Conservation (phyloP, 352 stramenopile species). For the Blastocystis hominis region DNA sequence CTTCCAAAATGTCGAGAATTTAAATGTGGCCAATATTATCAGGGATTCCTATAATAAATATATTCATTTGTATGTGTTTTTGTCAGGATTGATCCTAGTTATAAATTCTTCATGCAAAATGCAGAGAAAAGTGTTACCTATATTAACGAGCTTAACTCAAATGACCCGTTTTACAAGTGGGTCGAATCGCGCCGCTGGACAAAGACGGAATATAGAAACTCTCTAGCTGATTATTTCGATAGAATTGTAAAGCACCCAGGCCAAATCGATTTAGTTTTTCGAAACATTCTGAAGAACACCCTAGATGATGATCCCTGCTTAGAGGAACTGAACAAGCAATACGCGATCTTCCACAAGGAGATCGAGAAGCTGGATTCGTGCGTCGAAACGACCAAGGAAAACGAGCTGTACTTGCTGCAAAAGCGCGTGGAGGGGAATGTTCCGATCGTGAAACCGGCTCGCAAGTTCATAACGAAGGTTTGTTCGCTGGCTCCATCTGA, state of each 20-base stretch:
- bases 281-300: conserved; percentile 20
- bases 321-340: not conserved
- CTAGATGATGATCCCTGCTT: not conserved
- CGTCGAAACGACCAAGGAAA: not conserved
- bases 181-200: not conserved
- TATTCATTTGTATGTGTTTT: not conserved
- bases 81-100: not conserved
- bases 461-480: not conserved
- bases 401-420: not conserved
- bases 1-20: not conserved
- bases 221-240: conserved; percentile 18
- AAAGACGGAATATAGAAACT: not conserved
- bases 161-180: conserved; percentile 16
- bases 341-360: not conserved
- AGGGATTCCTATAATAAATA: not conserved
- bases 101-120: conserved; percentile 33
- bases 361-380: not conserved
- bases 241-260: conserved; percentile 19
- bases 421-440: not conserved
- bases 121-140: not conserved
- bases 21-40: not conserved
- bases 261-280: conserved; percentile 10
- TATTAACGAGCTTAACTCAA: not conserved
- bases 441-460: not conserved
- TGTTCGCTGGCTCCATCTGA: not conserved